These are phyloP conservation scores for Vigna nakashimae DNA, from an alignment of 306 rosid species.

Conservation along the genomic window DNA sequence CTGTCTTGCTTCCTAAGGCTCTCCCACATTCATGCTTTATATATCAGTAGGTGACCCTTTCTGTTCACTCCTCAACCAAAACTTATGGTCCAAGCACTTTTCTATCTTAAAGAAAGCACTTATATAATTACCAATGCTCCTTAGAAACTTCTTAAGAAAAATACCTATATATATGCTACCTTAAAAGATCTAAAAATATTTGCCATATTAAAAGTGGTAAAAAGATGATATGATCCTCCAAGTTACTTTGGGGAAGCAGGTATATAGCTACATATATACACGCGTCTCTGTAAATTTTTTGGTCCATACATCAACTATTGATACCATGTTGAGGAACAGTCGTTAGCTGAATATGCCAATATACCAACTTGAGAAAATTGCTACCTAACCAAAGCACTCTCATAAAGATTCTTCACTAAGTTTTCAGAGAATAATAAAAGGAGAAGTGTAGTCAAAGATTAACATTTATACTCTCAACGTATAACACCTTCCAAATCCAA, in stretches of 20 bases:
- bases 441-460: conserved; percentile 37
- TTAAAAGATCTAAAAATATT: neutral
- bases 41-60: conserved; percentile 63
- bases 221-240: conserved; percentile 11
- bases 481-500: conserved; percentile 40
- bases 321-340: conserved; percentile 49
- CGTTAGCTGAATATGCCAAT: conserved; percentile 69
- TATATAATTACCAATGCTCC: conserved; percentile 45
- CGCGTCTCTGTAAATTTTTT: neutral
- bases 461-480: conserved; percentile 37
- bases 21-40: conserved; percentile 46
- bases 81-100: conserved; percentile 76
- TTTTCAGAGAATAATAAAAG: conserved; percentile 37
- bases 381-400: conserved; percentile 59
- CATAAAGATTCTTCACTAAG: conserved; percentile 52
- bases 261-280: conserved; percentile 14
- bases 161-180: conserved; percentile 9
- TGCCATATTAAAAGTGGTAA: conserved; percentile 11
- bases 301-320: conserved; percentile 31
- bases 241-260: conserved; percentile 33
- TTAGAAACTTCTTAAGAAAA: conserved; percentile 36
- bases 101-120: conserved; percentile 47
- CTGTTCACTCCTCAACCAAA: conserved; percentile 67
- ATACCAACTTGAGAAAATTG: conserved; percentile 77
- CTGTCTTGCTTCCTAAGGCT: conserved; percentile 71